Conservation (phyloP, 371 early-diverging fungal species). For the Mortierella sp. region DNA sequence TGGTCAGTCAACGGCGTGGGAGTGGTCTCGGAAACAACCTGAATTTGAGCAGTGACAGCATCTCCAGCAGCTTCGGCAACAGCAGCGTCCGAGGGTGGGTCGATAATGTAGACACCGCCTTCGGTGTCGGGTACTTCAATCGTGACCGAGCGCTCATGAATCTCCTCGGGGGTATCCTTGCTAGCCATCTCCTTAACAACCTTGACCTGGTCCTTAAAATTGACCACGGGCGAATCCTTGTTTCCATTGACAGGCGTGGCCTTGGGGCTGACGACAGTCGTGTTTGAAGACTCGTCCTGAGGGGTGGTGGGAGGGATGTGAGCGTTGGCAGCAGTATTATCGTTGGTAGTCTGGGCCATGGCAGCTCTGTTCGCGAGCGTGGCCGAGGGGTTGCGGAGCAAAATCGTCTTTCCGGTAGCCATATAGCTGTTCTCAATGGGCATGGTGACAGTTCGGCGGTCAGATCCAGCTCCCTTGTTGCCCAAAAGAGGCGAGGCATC, state of each 20-base stretch:
- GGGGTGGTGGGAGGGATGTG: not conserved
- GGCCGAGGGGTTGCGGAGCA: slow-evolving; percentile 27
- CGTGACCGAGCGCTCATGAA: not conserved
- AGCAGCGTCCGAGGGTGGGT: slow-evolving; percentile 8
- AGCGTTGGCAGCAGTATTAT: not conserved
- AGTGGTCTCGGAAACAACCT: not conserved
- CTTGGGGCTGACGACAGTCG: not conserved
- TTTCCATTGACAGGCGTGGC: slow-evolving; percentile 10
- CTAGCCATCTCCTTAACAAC: not conserved
- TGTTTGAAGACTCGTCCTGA: not conserved
- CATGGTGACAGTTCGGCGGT: not conserved
- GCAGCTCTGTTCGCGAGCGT: not conserved
- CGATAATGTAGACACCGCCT: slow-evolving; percentile 14
- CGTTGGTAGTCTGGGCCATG: not conserved
- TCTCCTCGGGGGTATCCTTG: not conserved
- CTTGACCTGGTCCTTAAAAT: slow-evolving; percentile 7
- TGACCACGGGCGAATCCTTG: slow-evolving; percentile 11
- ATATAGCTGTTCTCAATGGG: slow-evolving; percentile 20
- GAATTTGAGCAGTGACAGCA: not conserved
- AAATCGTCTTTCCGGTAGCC: slow-evolving; percentile 49
- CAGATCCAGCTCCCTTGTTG: not conserved
- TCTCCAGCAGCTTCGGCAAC: slow-evolving; percentile 4
- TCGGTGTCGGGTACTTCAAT: slow-evolving; percentile 15
- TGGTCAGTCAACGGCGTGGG: not conserved
- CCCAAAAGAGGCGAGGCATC: slow-evolving; percentile 32